Base-by-base conservation (phyloP, 2,329 filamentous ascomycete genomes). In the Scedosporium minutisporum region DNA sequence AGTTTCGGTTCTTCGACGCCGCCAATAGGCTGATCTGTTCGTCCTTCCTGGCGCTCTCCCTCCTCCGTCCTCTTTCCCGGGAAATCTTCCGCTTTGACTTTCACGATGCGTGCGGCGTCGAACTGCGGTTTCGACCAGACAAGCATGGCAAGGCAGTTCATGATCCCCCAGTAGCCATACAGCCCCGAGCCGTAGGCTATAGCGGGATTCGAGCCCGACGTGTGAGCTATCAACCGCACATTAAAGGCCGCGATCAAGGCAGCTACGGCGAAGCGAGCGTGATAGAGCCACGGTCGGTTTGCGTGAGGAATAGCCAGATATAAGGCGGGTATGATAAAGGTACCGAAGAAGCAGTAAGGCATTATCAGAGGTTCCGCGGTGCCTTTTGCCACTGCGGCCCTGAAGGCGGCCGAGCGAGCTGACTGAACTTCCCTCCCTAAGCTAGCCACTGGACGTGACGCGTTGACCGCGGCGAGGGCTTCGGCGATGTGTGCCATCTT, bases 281-380 rank as follows among this genome's bases (percentile, higher is more conserved):
- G 73, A 66, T 82, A 82, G 10, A 85, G 66, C 79, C 79, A 82
- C 4, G 77, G 77, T 7, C 78, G 74, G 1, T 74, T 71, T 38
- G 71, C 74, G 67, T 87, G 83, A 1, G 83, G 82, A 64, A 87
- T 75, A 58, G 79, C 72, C 14, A 87, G 76, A 70, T 85, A 88
- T 3, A 83, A 65, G 1, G 78, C 70, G 0, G 82, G 81, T 2
- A 87, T 62, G 51, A 84, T 58, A 55, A 81, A 74, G 29, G 76
- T 68, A 3, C 77, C 79, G 23, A 83, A 64, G 6, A 85, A 63
- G 62, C 77, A 74, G 63, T 82, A 80, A 0, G 83, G 84, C 6
- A 87, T 46, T 18, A 87, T 67, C 18, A 86, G 74, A 2, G 82
- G 83, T 51, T 72, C 73, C 38, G 75, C 69, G 6, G 66, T 69